Percentiles rank a stretch among this genome's conserved stretches.
Conservation (phyloP, 1,284 basidiomycete genomes). For the Rhodotorula sp. region DNA sequence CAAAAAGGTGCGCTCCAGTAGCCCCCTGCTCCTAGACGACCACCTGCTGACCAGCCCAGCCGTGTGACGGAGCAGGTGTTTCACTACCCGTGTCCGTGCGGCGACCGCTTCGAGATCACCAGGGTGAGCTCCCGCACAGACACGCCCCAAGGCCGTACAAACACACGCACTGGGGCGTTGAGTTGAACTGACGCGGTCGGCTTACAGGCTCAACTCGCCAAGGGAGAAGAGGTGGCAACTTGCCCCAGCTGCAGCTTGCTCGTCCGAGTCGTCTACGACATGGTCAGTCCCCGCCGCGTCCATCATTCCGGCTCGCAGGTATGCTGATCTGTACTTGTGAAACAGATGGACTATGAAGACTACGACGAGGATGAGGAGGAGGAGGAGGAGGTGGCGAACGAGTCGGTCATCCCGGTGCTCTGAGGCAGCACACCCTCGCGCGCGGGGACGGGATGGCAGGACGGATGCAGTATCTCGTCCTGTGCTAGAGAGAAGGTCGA, state of each 20-base stretch:
- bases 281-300: constrained; percentile 59
- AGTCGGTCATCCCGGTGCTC: constrained; percentile 16
- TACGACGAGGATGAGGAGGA: constrained; percentile 53
- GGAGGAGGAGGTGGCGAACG: neutral
- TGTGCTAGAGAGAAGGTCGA: too few relatives aligned
- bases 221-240: constrained; percentile 93
- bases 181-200: neutral
- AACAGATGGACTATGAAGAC: constrained; percentile 56
- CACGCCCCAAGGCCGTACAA: neutral
- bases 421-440: neutral
- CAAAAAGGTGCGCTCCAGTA: constrained; percentile 51
- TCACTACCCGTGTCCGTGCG: constrained; percentile 97
- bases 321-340: too few relatives aligned
- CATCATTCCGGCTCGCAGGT: neutral
- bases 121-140: constrained; percentile 51
- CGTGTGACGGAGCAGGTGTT: constrained; percentile 56
- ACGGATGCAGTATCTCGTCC: too few relatives aligned
- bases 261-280: constrained; percentile 91
- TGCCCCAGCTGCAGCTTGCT: constrained; percentile 95
- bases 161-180: neutral
- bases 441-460: too few relatives aligned
- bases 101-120: constrained; percentile 96
- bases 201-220: constrained; percentile 63
- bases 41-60: neutral
- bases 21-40: neutral